Percentiles rank a stretch among this genome's conserved stretches.
Conservation (phyloP, 768 basidiomycete genomes). For the Lactarius psammicola region DNA sequence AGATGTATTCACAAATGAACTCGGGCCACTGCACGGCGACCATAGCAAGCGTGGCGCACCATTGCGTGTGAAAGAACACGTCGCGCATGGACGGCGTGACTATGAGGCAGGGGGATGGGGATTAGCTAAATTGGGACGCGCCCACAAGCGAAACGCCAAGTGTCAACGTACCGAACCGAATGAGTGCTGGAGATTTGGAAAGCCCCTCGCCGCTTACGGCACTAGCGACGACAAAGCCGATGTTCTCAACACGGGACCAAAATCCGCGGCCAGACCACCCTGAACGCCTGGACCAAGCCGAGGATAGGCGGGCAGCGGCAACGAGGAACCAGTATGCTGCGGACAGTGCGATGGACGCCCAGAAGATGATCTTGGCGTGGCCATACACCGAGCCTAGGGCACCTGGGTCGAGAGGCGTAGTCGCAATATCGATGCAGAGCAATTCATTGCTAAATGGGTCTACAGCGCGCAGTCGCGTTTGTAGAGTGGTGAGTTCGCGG, state of each 20-base stretch:
- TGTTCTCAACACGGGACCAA: slow-evolving; percentile 75
- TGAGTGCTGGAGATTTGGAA: slow-evolving; percentile 77
- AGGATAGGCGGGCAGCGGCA: slow-evolving; percentile 73
- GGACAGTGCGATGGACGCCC: slow-evolving; percentile 69
- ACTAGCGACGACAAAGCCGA: slow-evolving; percentile 86
- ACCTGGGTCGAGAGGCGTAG: slow-evolving; percentile 72
- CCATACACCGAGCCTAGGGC: slow-evolving; percentile 60
- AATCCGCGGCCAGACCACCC: slow-evolving; percentile 57
- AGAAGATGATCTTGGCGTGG: slow-evolving; percentile 63
- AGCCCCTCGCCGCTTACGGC: slow-evolving; percentile 91
- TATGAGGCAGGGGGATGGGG: slow-evolving; percentile 36
- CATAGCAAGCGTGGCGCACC: slow-evolving; percentile 86
- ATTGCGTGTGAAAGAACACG: slow-evolving; percentile 90
- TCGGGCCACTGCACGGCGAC: slow-evolving; percentile 94
- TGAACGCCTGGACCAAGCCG: slow-evolving; percentile 79
- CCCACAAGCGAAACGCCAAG: slow-evolving; percentile 1
- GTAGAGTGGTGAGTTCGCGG: slow-evolving; percentile 78
- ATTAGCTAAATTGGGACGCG: slow-evolving; percentile 19
- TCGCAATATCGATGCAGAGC: slow-evolving; percentile 73
- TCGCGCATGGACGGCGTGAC: slow-evolving; percentile 93
- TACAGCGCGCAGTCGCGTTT: slow-evolving; percentile 82
- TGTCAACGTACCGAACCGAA: slow-evolving; percentile 75
- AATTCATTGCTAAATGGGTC: slow-evolving; percentile 83
- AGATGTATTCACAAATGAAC: slow-evolving; percentile 70
- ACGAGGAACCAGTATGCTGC: slow-evolving; percentile 82